Conservation (phyloP, 345 rosid species). For the Citrus inodora region DNA sequence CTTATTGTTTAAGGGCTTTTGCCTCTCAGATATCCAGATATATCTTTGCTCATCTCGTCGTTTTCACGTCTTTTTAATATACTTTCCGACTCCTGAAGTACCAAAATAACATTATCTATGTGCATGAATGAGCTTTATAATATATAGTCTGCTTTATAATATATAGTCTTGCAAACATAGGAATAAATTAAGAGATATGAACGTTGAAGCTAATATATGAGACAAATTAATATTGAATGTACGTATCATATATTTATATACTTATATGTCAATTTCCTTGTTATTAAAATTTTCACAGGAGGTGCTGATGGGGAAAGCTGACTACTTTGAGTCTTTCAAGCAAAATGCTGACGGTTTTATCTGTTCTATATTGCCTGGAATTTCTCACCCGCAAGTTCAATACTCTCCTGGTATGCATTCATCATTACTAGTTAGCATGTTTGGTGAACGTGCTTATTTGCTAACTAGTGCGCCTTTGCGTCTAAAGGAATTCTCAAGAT, state of each 20-base stretch:
- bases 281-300: slow-evolving; percentile 43
- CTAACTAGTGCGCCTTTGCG: background rate
- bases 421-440: background rate
- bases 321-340: slow-evolving; percentile 78
- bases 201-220: background rate
- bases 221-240: slow-evolving; percentile 3
- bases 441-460: background rate
- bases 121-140: background rate
- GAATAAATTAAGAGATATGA: background rate
- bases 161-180: slow-evolving; percentile 2
- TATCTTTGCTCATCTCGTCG: background rate
- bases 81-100: background rate
- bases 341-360: slow-evolving; percentile 88
- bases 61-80: slow-evolving; percentile 10
- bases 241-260: background rate
- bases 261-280: background rate
- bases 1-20: slow-evolving; percentile 8
- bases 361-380: slow-evolving; percentile 88
- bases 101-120: background rate
- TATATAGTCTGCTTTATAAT: background rate
- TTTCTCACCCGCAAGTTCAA: slow-evolving; percentile 87
- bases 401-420: slow-evolving; percentile 77
- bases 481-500: background rate
- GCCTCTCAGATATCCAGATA: background rate
- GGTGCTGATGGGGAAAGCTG: slow-evolving; percentile 93